Evolutionary conservation across 2,329 filamentous ascomycete species (phyloP), one percentile per base, ranked within the genome.

Genomic region (Venturia oleaginea): DNA sequence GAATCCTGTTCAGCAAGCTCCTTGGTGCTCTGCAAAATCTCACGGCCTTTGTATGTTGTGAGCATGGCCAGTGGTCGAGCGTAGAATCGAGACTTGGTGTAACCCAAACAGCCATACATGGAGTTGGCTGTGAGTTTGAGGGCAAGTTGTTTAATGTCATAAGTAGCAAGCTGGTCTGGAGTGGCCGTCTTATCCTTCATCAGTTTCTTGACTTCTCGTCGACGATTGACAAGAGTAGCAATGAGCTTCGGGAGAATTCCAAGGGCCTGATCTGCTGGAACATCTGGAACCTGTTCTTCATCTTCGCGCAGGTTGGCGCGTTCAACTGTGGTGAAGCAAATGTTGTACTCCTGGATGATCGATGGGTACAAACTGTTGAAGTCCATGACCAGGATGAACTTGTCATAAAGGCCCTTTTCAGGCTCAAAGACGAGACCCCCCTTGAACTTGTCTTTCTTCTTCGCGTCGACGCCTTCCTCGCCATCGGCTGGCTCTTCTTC

Each of bases 381-480:
- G 81, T 99, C 94, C 95, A 99, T 99, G 76, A 99, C 95, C 64
- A 99, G 84, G 63, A 99, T 90, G 75, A 95, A 97, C 77, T 95
- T 96, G 82, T 99, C 94, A 73, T 99, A 99, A 4, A 99, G 83
- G 22, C 95, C 94, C 76, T 93, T 97, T 75, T 97, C 92, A 4
- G 94, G 94, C 75, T 99, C 94, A 70, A 99, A 97, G 65, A 99
- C 94, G 38, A 99, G 86, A 81, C 95, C 94, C 73, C 94, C 94
- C 80, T 99, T 97, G 81, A 89, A 99, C 77, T 97, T 99, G 78
- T 99, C 95, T 76, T 97, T 99, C 82, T 97, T 99, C 79, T 97
- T 99, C 66, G 84, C 85, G 67, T 91, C 90, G 2, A 74, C 78
- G 10, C 81, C 85, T 61, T 85, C 84, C 17, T 75, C 82, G 27